Percentiles rank a stretch among this genome's conserved stretches.
Conservation (phyloP, 208 protist species). For the Leishmania amazonensis region DNA sequence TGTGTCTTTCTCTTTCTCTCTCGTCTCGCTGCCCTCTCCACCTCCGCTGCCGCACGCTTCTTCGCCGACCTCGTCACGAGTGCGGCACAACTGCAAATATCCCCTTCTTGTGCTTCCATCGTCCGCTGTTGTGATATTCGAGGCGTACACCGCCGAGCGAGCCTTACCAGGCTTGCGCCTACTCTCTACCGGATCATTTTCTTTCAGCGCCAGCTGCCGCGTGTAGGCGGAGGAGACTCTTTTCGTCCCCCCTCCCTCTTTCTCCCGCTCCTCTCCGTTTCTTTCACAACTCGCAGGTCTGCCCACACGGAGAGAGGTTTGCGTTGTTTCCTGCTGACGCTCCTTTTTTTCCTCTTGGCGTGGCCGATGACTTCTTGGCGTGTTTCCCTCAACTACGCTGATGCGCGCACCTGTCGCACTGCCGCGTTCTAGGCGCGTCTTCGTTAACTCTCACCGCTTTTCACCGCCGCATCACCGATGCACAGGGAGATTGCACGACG, state of each 20-base stretch:
- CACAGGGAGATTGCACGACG: not conserved
- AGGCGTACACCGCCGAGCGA: not conserved
- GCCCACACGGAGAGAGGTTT: not conserved
- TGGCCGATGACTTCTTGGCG: not conserved
- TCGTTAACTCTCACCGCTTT: not conserved
- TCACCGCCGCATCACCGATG: not conserved
- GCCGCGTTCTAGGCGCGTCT: not conserved
- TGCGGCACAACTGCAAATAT: not conserved
- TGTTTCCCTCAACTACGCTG: not conserved
- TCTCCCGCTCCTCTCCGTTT: not conserved
- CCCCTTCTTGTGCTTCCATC: no score
- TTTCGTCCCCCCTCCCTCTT: not conserved
- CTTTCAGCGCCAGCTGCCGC: not conserved
- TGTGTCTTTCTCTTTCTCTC: not conserved
- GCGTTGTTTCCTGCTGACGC: not conserved
- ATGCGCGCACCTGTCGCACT: slow-evolving; percentile 8
- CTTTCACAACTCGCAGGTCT: not conserved
- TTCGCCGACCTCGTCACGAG: not conserved
- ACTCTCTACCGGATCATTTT: not conserved
- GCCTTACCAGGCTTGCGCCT: not conserved
- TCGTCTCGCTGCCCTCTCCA: no score
- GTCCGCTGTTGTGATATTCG: not conserved
- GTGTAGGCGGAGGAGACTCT: not conserved
- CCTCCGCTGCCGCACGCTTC: not conserved
- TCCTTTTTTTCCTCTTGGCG: not conserved